Conservation (phyloP, 2,329 filamentous ascomycete genomes). For the Endothia cerciana region DNA sequence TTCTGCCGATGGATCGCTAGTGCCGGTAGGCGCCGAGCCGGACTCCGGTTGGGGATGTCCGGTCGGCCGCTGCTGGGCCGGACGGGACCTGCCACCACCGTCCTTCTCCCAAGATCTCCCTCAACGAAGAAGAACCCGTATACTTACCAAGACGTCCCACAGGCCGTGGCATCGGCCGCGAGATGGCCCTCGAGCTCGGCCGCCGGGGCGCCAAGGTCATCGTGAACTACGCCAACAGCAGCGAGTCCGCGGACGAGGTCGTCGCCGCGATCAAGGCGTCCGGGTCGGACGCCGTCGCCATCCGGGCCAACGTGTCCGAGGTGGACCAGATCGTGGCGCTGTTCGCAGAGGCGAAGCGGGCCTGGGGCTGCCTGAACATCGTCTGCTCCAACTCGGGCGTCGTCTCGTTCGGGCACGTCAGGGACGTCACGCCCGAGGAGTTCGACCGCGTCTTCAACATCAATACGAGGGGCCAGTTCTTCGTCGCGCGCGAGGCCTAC, state of each 20-base stretch:
- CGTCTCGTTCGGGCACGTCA: constrained; percentile 69
- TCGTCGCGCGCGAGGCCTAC: constrained; percentile 72
- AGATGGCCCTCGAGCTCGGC: constrained; percentile 69
- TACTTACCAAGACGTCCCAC: not conserved
- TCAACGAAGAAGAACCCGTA: not conserved
- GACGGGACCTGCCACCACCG: not conserved
- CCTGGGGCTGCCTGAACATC: constrained; percentile 71
- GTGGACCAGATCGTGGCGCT: constrained; percentile 65
- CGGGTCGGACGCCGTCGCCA: constrained; percentile 64
- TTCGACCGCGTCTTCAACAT: constrained; percentile 72
- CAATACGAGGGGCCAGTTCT: constrained; percentile 73
- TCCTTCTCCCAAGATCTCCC: too few species aligned
- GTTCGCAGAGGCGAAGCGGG: constrained; percentile 64
- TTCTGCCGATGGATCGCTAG: not conserved
- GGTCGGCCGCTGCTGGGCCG: constrained; percentile 1
- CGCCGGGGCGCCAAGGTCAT: constrained; percentile 67
- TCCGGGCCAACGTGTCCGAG: constrained; percentile 71
- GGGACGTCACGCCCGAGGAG: constrained; percentile 71
- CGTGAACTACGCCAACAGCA: constrained; percentile 70
- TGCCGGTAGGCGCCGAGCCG: not conserved
- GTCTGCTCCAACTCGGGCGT: constrained; percentile 73
- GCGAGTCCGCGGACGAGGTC: constrained; percentile 66
- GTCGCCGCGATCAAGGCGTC: constrained; percentile 68
- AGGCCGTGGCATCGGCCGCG: constrained; percentile 68
- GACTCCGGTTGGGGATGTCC: constrained; percentile 22